These are phyloP conservation scores for Bondarzewia mesenterica DNA, from an alignment of 1,284 basidiomycete species.

Conservation along the genomic window DNA sequence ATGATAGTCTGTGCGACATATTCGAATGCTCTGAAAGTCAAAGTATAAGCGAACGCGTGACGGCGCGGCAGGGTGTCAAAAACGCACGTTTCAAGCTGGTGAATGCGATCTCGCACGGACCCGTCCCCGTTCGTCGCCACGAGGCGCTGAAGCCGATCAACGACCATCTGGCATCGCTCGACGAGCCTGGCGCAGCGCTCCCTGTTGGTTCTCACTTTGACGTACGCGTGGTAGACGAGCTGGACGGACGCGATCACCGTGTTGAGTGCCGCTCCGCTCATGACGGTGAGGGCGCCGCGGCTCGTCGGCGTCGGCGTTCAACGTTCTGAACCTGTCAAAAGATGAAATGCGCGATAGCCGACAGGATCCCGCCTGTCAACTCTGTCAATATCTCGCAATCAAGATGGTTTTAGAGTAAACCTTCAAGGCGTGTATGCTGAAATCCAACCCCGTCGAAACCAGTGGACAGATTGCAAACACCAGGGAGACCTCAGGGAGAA, in stretches of 20 bases:
- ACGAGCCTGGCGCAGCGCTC: constrained; percentile 16
- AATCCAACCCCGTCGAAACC: too few relatives aligned
- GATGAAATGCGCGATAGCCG: too few relatives aligned
- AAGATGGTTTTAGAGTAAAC: too few relatives aligned
- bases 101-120: constrained; percentile 8
- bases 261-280: constrained; percentile 12
- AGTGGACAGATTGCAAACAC: too few relatives aligned
- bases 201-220: constrained; percentile 16
- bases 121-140: constrained; percentile 6
- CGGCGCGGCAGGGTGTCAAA: not conserved
- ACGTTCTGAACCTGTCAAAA: too few relatives aligned
- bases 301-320: too few relatives aligned
- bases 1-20: constrained; percentile 13
- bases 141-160: constrained; percentile 14
- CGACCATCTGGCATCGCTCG: constrained; percentile 15
- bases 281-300: too few relatives aligned
- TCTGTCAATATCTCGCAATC: too few relatives aligned
- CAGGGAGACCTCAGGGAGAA: too few relatives aligned
- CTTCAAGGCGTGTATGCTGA: too few relatives aligned
- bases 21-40: constrained; percentile 12
- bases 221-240: constrained; percentile 16
- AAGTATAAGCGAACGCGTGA: not conserved
- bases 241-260: constrained; percentile 13
- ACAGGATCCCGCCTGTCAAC: too few relatives aligned
- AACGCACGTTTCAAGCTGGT: constrained; percentile 13